These are phyloP conservation scores for Penicillium sp. DNA, from an alignment of 2,329 filamentous ascomycete species.

Conservation along the genomic window DNA sequence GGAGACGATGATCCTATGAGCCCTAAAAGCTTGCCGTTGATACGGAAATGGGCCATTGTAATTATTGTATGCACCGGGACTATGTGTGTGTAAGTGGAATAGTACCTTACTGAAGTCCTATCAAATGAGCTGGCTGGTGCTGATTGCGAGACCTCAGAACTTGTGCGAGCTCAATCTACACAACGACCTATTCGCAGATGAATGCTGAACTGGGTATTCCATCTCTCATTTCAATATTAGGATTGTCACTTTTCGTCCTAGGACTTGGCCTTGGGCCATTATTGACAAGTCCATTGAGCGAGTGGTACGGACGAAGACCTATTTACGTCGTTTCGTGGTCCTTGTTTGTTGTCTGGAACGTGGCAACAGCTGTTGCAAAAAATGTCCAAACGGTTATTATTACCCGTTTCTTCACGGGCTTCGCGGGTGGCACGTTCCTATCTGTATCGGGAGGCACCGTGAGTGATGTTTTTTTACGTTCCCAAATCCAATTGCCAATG, in stretches of 20 bases:
- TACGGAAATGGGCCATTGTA: conserved; percentile 12
- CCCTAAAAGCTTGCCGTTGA: conserved; percentile 3
- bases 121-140: neutral
- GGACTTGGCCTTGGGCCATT: conserved; percentile 7
- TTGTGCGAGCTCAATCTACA: conserved; percentile 74
- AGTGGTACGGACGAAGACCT: conserved; percentile 9
- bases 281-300: conserved; percentile 10
- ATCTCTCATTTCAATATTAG: conserved; percentile 43
- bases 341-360: conserved; percentile 7
- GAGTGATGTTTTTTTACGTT: conserved; percentile 17
- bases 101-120: neutral
- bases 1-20: conserved; percentile 7
- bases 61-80: conserved; percentile 10
- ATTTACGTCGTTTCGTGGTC: conserved; percentile 8
- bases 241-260: conserved; percentile 5
- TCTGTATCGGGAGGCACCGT: conserved; percentile 17
- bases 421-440: conserved; percentile 8
- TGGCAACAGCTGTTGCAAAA: neutral
- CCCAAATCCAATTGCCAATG: conserved; percentile 20
- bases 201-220: conserved; percentile 53
- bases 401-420: conserved; percentile 7
- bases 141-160: neutral
- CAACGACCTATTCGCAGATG: conserved; percentile 13
- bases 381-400: conserved; percentile 5
- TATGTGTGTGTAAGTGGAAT: conserved; percentile 11